Evolutionary conservation across 306 rosid species (phyloP), one percentile per base, ranked within the genome.

Genomic region (Carpinus fangiana): DNA sequence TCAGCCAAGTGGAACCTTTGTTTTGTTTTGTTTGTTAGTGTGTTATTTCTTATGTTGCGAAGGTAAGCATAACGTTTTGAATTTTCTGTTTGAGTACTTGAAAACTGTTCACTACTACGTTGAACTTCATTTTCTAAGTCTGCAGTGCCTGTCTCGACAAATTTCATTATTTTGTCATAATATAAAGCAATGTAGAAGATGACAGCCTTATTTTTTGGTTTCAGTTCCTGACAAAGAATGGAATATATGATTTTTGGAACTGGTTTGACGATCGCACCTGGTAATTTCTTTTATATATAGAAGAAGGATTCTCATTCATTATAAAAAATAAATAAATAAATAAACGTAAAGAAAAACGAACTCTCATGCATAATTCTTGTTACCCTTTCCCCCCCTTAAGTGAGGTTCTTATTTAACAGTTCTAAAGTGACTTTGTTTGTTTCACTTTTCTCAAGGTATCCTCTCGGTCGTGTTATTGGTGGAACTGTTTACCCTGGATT

Each of bases 191-290:
- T 45, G 36, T 57, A 70, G 76, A 73, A 71, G 71, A 80, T 86
- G 74, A 89, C 67, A 9, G 21, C 57, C 55, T 65, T 75, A 28
- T 84, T 79, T 87, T 72, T 85, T 89, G 81, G 86, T 85, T 90
- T 75, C 98, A 95, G 98, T 91, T 53, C 90, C 89, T 95, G 85
- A 85, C 93, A 3, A 95, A 95, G 92, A 95, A 90, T 79, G 98
- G 98, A 73, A 91, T 92, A 84, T 95, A 95, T 84, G 97, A 95
- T 64, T 95, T 95, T 84, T 92, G 98, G 98, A 95, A 95, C 83
- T 95, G 98, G 98, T 95, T 95, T 80, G 98, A 95, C 85, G 98
- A 95, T 73, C 91, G 98, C 50, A 95, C 98, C 71, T 95, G 98
- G 98, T 95, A 91, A 70, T 66, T 79, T 81, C 77, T 54, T 26